phyloP scores from a whole-genome alignment of 176 grass and related monocot species.

The Aechmea fasciata region DNA sequence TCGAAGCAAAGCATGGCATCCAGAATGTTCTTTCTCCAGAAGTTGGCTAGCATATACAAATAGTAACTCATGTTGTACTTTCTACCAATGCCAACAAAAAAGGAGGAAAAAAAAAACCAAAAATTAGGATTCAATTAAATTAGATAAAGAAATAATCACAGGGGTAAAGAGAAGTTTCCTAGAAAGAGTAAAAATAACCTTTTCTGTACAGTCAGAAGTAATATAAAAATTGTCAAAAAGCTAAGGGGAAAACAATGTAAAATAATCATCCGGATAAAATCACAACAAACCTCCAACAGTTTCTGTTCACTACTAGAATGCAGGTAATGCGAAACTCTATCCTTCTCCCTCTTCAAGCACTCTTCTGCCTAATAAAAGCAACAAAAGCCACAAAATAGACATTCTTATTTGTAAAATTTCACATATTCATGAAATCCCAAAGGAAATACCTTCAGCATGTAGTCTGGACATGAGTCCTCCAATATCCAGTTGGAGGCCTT shows the following conservation, averaged over 20 bases:
- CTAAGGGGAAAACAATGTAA: slow-evolving; percentile 1
- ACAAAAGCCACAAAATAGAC: slow-evolving; percentile 1
- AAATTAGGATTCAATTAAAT: background rate
- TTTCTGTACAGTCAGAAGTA: background rate
- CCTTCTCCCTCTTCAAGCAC: slow-evolving; percentile 85
- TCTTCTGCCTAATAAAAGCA: slow-evolving; percentile 70
- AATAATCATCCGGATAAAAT: background rate
- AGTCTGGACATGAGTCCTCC: slow-evolving; percentile 63
- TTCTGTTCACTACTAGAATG: slow-evolving; percentile 91
- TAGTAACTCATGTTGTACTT: slow-evolving; percentile 90
- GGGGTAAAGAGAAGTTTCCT: background rate
- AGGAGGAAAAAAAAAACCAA: slow-evolving; percentile 4
- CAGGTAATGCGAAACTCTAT: slow-evolving; percentile 87
- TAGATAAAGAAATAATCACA: slow-evolving; percentile 10
- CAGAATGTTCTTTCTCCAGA: slow-evolving; percentile 92
- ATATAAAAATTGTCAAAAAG: background rate
- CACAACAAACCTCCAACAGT: slow-evolving; percentile 72
- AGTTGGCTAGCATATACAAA: slow-evolving; percentile 70
- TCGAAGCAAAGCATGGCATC: slow-evolving; percentile 77
- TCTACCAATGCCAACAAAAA: slow-evolving; percentile 30
- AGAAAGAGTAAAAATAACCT: background rate
- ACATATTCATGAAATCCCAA: background rate
- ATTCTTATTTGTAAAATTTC: background rate
- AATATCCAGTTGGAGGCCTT: slow-evolving; percentile 72
- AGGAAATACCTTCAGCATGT: slow-evolving; percentile 77